Evolutionary conservation across 768 basidiomycete genomes (phyloP), one percentile per base, ranked within the genome.

Genomic region (Paxillus rubicundulus): DNA sequence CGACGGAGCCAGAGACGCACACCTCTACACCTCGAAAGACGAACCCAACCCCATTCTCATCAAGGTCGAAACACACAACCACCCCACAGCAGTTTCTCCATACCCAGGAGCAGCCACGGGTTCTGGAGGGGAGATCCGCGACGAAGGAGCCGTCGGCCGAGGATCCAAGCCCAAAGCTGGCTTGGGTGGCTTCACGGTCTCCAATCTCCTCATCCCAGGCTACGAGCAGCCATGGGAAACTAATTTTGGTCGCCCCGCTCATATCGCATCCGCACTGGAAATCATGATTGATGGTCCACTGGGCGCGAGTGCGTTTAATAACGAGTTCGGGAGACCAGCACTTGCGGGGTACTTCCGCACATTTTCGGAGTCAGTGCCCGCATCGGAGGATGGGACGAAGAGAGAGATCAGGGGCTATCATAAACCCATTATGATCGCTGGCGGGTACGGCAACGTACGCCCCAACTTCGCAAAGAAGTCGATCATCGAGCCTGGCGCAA

Each of bases 361-460:
- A 0, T 98, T 97, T 72, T 79, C 86, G 10, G 91, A 97, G 70
- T 78, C 81, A 41, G 77, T 93, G 1, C 79, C 85, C 18, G 66
- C 82, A 28, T 72, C 75, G 9, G 66, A 70, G 33, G 81, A 81
- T 36, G 78, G 76, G 4, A 55, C 65, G 47, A 57, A 69, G 60
- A 71, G 70, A 24, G 89, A 92, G 67, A 73, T 93, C n/a, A 75
- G 95, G 49, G 97, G 97, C 0, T 99, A 98, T 70, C 97, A 98
- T 74, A 99, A 99, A 69, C 97, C 97, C 13, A 97, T 99, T 75
- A 99, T 99, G 97, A 89, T 99, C 58, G 96, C 97, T 8, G 97
- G 97, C 17, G 97, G 97, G 21, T 84, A 94, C 57, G 97, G 97
- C 5, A 98, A 89, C 63, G 95, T 98, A 37, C 85, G 92, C 14